These are phyloP conservation scores for Pichia membranifaciens DNA, from an alignment of 805 yeast species.

Conservation along the genomic window DNA sequence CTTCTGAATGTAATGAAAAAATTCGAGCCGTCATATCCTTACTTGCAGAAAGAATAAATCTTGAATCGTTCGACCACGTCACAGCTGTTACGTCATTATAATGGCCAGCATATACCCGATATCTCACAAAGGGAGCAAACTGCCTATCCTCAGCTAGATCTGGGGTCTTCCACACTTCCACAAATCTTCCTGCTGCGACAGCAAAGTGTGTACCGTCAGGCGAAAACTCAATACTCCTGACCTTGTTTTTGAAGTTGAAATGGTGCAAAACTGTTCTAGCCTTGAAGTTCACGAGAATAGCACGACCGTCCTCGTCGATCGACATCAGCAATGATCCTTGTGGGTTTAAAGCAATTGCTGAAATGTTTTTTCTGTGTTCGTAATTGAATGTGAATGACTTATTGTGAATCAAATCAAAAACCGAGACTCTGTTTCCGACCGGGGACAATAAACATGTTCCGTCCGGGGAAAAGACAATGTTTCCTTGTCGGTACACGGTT, in stretches of 20 bases:
- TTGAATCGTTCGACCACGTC: conserved; percentile 86
- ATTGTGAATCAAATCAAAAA: conserved; percentile 79
- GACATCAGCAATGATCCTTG: conserved; percentile 76
- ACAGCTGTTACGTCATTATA: conserved; percentile 72
- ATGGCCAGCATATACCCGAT: conserved; percentile 89
- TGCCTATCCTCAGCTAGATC: conserved; percentile 74
- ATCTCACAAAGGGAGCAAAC: conserved; percentile 93
- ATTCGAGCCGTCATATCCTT: conserved; percentile 87
- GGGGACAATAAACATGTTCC: conserved; percentile 83
- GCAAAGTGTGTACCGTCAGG: conserved; percentile 89
- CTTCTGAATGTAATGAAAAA: conserved; percentile 68
- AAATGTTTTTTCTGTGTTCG: conserved; percentile 84
- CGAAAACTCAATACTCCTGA: conserved; percentile 70
- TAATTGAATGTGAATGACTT: conserved; percentile 84
- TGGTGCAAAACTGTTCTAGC: conserved; percentile 85
- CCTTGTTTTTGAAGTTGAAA: conserved; percentile 83
- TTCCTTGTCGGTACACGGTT: conserved; percentile 93
- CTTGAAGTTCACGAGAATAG: conserved; percentile 79
- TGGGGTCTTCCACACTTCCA: conserved; percentile 95
- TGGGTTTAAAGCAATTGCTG: conserved; percentile 72
- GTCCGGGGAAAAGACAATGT: conserved; percentile 76
- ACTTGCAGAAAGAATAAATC: conserved; percentile 80
- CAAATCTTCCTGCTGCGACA: conserved; percentile 69
- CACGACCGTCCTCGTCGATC: conserved; percentile 89
- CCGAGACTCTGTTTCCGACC: conserved; percentile 88